A percentile compares a stretch with the other conserved stretches of the same genome.
Conservation (phyloP, 192 early-diverging fungal species). For the Backusella australiensis region DNA sequence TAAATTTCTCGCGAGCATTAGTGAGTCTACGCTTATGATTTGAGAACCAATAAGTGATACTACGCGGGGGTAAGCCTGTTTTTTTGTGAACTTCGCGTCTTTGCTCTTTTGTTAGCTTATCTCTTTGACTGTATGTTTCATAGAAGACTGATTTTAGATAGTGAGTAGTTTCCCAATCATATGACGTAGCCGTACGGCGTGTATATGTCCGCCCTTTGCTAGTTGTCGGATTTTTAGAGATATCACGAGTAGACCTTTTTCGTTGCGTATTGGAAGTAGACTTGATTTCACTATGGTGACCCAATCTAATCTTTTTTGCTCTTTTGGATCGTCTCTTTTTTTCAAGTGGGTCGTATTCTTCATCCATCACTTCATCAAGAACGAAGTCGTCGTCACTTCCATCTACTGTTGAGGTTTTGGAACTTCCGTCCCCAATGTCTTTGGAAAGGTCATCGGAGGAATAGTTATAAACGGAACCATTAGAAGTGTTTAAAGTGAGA, state of each 20-base stretch:
- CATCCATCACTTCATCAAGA: not conserved
- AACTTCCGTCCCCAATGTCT: not conserved
- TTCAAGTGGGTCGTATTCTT: not conserved
- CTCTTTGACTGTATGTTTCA: conserved; percentile 23
- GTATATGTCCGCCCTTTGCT: not conserved
- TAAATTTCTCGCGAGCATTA: conserved; percentile 10
- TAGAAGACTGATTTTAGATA: conserved; percentile 31
- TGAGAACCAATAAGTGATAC: conserved; percentile 39
- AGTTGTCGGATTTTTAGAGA: not conserved
- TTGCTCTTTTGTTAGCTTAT: conserved; percentile 34
- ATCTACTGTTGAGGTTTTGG: not conserved
- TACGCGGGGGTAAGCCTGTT: conserved; percentile 30
- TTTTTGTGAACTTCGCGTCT: conserved; percentile 14
- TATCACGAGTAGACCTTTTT: not conserved
- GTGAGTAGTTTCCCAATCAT: conserved; percentile 22
- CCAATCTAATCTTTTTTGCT: not conserved
- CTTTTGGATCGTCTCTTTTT: not conserved
- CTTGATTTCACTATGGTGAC: not conserved
- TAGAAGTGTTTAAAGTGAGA: not conserved
- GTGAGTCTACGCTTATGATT: conserved; percentile 34
- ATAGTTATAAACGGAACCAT: not conserved
- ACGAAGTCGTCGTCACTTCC: not conserved
- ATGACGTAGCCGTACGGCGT: conserved; percentile 31
- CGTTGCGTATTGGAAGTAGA: not conserved
- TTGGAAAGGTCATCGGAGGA: not conserved